phyloP scores from a whole-genome alignment of 2,329 filamentous ascomycete species.

The Ascochyta lentis region DNA sequence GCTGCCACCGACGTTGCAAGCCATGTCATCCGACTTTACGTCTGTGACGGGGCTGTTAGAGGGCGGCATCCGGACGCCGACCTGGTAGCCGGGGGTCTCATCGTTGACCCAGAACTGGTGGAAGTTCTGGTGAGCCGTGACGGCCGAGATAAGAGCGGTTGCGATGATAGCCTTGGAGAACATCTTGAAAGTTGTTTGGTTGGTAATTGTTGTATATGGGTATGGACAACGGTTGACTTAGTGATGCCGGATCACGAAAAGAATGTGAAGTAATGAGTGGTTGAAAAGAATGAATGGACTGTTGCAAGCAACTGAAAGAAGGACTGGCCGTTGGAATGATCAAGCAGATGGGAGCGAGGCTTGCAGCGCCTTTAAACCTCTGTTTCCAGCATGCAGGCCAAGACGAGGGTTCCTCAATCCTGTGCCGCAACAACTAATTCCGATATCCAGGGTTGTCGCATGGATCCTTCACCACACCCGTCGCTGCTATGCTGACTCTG shows the following conservation, averaged over 20 bases:
- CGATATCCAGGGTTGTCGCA: conserved; percentile 26
- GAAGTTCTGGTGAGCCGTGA: conserved; percentile 43
- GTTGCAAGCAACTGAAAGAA: conserved; percentile 27
- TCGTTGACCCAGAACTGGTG: conserved; percentile 43
- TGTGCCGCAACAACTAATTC: conserved; percentile 22
- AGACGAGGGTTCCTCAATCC: conserved; percentile 8
- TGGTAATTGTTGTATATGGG: conserved; percentile 18
- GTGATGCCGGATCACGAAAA: conserved; percentile 36
- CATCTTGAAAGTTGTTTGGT: conserved; percentile 31
- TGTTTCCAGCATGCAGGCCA: neutral
- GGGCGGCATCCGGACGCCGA: conserved; percentile 46
- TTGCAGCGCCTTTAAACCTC: conserved; percentile 19
- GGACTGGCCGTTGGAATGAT: conserved; percentile 33
- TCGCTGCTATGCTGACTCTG: conserved; percentile 17
- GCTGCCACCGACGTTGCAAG: conserved; percentile 43
- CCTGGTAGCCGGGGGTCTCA: conserved; percentile 37
- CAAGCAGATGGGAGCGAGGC: conserved; percentile 5
- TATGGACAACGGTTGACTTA: conserved; percentile 14
- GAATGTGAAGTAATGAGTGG: conserved; percentile 27
- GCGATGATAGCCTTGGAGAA: conserved; percentile 39
- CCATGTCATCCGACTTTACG: conserved; percentile 41
- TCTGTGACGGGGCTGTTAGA: conserved; percentile 44
- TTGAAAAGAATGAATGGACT: conserved; percentile 27
- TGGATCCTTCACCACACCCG: conserved; percentile 27
- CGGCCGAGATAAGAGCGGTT: conserved; percentile 34